phyloP scores from a whole-genome alignment of 352 stramenopile species.

The Phytophthora chlamydospora region DNA sequence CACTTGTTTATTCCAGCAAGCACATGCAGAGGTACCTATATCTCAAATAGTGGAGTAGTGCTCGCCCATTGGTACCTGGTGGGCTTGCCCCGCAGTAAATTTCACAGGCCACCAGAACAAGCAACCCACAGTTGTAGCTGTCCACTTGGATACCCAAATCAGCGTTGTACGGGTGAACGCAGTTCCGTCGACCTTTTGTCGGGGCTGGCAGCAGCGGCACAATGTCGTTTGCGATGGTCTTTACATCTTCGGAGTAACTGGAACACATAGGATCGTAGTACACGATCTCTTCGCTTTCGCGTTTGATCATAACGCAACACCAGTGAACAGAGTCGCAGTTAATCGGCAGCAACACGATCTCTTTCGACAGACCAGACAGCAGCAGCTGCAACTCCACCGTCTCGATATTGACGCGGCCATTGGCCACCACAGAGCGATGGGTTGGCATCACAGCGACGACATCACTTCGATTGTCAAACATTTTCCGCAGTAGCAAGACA shows the following conservation, averaged over 20 bases:
- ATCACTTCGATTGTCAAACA: neutral
- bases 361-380: neutral
- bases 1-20: too few relatives aligned
- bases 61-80: too few relatives aligned
- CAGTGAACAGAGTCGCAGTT: constrained; percentile 6
- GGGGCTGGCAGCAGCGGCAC: neutral
- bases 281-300: neutral
- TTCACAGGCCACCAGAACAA: neutral
- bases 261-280: constrained; percentile 2
- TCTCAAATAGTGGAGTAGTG: too few relatives aligned
- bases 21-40: too few relatives aligned
- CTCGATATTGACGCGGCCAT: neutral
- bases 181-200: neutral
- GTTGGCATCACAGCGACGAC: neutral
- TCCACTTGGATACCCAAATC: constrained; percentile 1
- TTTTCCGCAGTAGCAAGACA: neutral
- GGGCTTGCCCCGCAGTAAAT: constrained; percentile 12
- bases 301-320: constrained; percentile 2
- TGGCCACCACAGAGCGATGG: neutral
- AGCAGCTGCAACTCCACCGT: neutral
- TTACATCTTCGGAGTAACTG: neutral
- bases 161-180: neutral
- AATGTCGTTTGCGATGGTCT: neutral
- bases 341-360: constrained; percentile 6
- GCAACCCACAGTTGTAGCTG: constrained; percentile 2